Evolutionary conservation across 2,329 filamentous ascomycete genomes (phyloP), one percentile per base, ranked within the genome.

Genomic region (Fusarium agapanthi): DNA sequence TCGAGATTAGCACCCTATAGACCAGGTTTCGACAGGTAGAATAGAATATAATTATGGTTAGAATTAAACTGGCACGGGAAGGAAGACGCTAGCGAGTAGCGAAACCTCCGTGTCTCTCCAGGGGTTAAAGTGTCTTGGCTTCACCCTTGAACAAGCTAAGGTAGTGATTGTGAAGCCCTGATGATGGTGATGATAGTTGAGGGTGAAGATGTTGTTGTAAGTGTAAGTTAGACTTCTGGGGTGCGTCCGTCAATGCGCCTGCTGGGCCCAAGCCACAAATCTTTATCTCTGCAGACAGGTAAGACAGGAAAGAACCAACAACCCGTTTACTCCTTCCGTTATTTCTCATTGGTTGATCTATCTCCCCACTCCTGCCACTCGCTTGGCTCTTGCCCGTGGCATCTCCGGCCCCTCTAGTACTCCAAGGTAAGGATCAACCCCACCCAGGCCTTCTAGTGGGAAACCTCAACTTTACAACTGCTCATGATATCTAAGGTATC

Each of bases 161-260:
- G 22, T 45, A 15, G 26, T 24, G 22, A 28, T n/a, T 40, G 22
- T 16, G 53, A 34, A 7, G 35, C 28, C 35, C 28, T 22, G n/a
- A 15, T 24, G 13, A 22, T 22, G 38, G 16, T 32, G 44, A 22
- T 30, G 15, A 32, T 59, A 22, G 34, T 61, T 43, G 22, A 41
- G 24, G 30, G 24, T 61, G 34, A 14, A 13, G 7, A 24, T 32
- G 20, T 47, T 48, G 28, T n/a, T 48, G 30, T 35, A 30, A 67
- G n/a, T 58, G 35, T 43, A 60, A 62, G 56, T 67, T 61, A 67
- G 41, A 69, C 48, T 69, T 69, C 48, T 41, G 60, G 65, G 71
- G 54, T 58, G 38, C 47, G 38, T 43, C 67, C 47, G 38, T 43
- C 67, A 40, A 54, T 40, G 34, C 24, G 6, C 26, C 24, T 54